These are phyloP conservation scores for Myotisia sp. DNA, from an alignment of 2,329 filamentous ascomycete species.

Conservation along the genomic window DNA sequence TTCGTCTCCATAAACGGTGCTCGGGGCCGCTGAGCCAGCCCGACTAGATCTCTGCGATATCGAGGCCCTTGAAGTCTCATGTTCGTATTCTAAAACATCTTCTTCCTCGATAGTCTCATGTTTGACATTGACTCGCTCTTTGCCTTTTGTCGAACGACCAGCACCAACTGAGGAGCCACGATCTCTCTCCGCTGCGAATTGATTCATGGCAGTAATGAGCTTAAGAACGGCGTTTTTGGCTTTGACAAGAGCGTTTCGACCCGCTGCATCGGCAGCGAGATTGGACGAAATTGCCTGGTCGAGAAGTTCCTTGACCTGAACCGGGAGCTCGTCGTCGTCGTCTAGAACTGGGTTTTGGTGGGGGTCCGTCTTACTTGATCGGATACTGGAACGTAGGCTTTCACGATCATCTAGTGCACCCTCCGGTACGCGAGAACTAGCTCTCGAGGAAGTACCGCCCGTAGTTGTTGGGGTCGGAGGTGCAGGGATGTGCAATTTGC, in stretches of 20 bases:
- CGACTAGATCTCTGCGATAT: constrained; percentile 1
- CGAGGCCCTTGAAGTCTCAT: neutral
- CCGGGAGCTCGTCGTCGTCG: constrained; percentile 39
- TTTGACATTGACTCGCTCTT: constrained; percentile 6
- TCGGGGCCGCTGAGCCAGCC: neutral
- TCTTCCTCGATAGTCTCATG: constrained; percentile 8
- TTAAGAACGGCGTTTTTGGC: constrained; percentile 32
- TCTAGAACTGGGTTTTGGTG: constrained; percentile 37
- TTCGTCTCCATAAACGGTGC: constrained; percentile 2
- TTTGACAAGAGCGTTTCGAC: constrained; percentile 33
- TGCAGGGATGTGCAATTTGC: constrained; percentile 66
- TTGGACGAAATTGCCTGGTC: constrained; percentile 40
- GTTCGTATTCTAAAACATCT: constrained; percentile 3
- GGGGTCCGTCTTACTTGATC: constrained; percentile 23
- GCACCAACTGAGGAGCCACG: neutral
- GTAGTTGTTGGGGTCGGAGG: constrained; percentile 43
- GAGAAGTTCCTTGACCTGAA: constrained; percentile 43
- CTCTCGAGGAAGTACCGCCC: constrained; percentile 48
- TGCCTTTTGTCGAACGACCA: neutral
- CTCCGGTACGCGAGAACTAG: constrained; percentile 31
- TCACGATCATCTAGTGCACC: constrained; percentile 46
- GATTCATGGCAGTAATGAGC: constrained; percentile 19
- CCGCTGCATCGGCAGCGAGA: constrained; percentile 28
- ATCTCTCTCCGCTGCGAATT: neutral
- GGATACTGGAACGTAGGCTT: constrained; percentile 39